These are phyloP conservation scores for Pleurotus tuber-regium DNA, from an alignment of 768 basidiomycete genomes.

Conservation along the genomic window DNA sequence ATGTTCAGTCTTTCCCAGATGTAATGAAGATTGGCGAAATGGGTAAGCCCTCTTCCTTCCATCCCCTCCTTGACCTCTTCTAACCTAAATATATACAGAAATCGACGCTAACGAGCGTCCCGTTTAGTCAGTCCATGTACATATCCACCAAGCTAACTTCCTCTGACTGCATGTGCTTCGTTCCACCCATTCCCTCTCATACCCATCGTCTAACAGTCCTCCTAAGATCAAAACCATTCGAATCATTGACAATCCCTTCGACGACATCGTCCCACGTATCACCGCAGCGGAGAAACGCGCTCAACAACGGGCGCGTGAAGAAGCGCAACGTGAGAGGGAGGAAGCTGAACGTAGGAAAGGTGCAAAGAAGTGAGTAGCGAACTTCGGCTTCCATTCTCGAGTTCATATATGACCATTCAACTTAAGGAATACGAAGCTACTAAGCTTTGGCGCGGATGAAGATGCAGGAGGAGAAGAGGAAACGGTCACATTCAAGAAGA, in stretches of 20 bases:
- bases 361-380: conserved; percentile 75
- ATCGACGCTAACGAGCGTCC: conserved; percentile 60
- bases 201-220: conserved; percentile 48
- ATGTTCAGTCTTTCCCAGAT: conserved; percentile 43
- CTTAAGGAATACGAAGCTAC: conserved; percentile 77
- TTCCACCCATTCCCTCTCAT: background rate
- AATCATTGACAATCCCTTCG: conserved; percentile 91
- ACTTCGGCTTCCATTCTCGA: background rate
- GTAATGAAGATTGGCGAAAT: conserved; percentile 89
- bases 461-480: conserved; percentile 63
- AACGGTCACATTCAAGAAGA: conserved; percentile 62
- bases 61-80: background rate
- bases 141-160: background rate
- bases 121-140: conserved; percentile 58
- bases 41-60: conserved; percentile 45
- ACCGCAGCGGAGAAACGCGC: conserved; percentile 88
- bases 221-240: conserved; percentile 86
- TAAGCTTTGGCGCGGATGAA: conserved; percentile 84
- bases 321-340: conserved; percentile 75
- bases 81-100: background rate
- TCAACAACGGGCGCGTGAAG: conserved; percentile 79
- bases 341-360: conserved; percentile 68
- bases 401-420: too few relatives aligned
- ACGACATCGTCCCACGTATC: conserved; percentile 93
- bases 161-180: conserved; percentile 1